phyloP scores from a whole-genome alignment of 768 basidiomycete genomes.

The Pisolithus orientalis region DNA sequence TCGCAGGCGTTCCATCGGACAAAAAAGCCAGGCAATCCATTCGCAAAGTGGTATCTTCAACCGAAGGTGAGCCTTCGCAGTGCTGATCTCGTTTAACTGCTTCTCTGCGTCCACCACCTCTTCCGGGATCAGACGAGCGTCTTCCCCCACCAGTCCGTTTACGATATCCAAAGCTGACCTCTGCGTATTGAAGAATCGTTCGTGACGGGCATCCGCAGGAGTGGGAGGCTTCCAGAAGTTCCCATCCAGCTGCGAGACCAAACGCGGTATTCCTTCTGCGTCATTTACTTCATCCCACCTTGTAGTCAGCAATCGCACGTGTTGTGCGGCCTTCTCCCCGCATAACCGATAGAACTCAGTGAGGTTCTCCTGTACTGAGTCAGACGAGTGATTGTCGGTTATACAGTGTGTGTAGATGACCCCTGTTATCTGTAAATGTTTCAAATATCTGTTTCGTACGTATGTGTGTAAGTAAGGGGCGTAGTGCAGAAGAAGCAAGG shows the following conservation, averaged over 20 bases:
- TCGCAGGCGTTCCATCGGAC: too few relatives aligned
- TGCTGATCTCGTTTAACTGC: too few relatives aligned
- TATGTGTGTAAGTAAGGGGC: background rate
- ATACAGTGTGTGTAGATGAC: constrained; percentile 31
- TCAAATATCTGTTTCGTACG: background rate
- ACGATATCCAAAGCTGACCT: background rate
- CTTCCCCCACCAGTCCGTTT: background rate
- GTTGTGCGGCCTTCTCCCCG: constrained; percentile 22
- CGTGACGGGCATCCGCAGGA: background rate
- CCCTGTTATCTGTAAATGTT: constrained; percentile 18
- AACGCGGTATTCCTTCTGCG: background rate
- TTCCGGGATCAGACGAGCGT: too few relatives aligned
- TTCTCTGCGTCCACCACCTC: too few relatives aligned
- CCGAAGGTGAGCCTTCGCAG: background rate
- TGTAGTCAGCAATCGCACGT: constrained; percentile 27
- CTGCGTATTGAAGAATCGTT: background rate
- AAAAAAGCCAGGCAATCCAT: too few relatives aligned
- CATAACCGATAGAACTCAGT: constrained; percentile 30
- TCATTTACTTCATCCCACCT: constrained; percentile 4
- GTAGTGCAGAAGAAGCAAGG: background rate
- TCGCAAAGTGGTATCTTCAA: background rate
- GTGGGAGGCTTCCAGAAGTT: constrained; percentile 16
- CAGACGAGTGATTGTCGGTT: constrained; percentile 28
- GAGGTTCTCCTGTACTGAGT: constrained; percentile 24
- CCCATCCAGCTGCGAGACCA: constrained; percentile 18